Evolutionary conservation across 257 asterid genomes (phyloP).

Genomic region (Agastache rugosa): DNA sequence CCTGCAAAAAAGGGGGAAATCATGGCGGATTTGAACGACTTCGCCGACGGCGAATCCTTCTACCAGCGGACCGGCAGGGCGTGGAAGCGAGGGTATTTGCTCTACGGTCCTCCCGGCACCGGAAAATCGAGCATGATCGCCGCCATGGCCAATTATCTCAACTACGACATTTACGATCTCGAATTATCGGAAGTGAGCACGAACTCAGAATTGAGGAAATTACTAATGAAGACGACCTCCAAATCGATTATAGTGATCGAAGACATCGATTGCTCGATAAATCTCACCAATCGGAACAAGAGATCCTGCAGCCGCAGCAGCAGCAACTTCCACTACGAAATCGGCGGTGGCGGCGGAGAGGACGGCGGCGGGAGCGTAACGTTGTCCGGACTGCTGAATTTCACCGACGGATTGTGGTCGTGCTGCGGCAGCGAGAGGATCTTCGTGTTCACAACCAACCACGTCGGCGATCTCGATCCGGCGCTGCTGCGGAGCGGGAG

Average conservation of each 20-base stretch:
- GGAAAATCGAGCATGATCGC: slow-evolving; percentile 61
- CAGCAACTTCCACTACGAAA: not conserved
- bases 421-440: not conserved
- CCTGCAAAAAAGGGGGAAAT: not conserved
- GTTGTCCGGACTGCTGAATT: slow-evolving; percentile 55
- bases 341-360: not conserved
- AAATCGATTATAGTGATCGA: slow-evolving; percentile 52
- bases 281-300: slow-evolving; percentile 19
- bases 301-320: not conserved
- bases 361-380: slow-evolving; percentile 54
- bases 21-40: not conserved
- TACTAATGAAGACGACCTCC: not conserved
- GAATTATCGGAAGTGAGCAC: not conserved
- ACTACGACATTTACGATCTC: slow-evolving; percentile 48
- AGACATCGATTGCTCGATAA: slow-evolving; percentile 52
- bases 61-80: not conserved
- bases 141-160: slow-evolving; percentile 53
- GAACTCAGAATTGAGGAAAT: not conserved
- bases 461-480: not conserved
- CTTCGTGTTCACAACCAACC: not conserved
- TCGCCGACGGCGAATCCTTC: not conserved
- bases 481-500: slow-evolving; percentile 2
- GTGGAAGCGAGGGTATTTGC: too few species aligned
- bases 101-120: slow-evolving; percentile 53
- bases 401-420: not conserved